Conservation (phyloP, 352 stramenopile genomes). For the Peronospora destructor region DNA sequence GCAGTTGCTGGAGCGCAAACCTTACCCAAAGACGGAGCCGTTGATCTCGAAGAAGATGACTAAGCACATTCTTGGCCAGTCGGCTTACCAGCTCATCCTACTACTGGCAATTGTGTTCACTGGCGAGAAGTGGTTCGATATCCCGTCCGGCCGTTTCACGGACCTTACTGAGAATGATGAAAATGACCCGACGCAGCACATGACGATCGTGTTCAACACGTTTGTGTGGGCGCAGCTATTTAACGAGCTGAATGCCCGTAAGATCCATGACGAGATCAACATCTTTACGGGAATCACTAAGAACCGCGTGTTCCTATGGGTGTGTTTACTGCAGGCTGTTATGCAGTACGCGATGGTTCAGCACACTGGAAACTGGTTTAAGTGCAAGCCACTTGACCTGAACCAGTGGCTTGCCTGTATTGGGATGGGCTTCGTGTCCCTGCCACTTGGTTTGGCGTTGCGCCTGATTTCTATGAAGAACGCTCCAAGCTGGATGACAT, state of each 20-base stretch:
- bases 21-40: constrained; percentile 84
- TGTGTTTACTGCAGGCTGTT: constrained; percentile 84
- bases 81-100: constrained; percentile 86
- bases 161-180: constrained; percentile 43
- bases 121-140: constrained; percentile 46
- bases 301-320: constrained; percentile 90
- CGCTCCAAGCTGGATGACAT: constrained; percentile 49
- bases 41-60: constrained; percentile 92
- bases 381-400: constrained; percentile 40
- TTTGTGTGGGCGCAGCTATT: constrained; percentile 95
- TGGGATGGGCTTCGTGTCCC: constrained; percentile 38
- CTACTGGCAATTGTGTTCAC: constrained; percentile 81
- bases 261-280: constrained; percentile 93
- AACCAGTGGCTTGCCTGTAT: constrained; percentile 57
- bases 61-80: constrained; percentile 91
- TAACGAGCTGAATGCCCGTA: constrained; percentile 61
- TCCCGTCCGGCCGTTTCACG: constrained; percentile 31
- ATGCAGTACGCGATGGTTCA: constrained; percentile 94
- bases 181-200: constrained; percentile 79
- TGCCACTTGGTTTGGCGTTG: constrained; percentile 48
- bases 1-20: constrained; percentile 83
- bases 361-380: constrained; percentile 77
- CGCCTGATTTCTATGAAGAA: constrained; percentile 52
- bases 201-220: constrained; percentile 95
- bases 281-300: constrained; percentile 88